Base-by-base conservation (phyloP, 2,329 filamentous ascomycete genomes). In the Xylariomycetidae sp. region DNA sequence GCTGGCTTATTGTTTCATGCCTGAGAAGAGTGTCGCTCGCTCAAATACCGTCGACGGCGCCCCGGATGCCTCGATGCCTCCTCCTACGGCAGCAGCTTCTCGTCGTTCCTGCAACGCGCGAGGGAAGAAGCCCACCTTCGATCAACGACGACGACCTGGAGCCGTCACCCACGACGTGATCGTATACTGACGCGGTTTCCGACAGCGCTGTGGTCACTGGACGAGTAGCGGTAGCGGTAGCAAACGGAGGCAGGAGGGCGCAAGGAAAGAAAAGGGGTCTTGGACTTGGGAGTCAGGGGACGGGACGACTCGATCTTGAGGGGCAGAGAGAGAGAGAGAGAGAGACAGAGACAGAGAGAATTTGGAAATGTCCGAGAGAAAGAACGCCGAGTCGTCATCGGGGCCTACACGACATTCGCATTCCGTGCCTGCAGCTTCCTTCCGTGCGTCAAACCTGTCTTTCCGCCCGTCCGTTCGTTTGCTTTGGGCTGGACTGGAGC, bases 341-440 rank as follows among this genome's bases (percentile, higher is more conserved):
- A 25, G n/a, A 14, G 15, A 13, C 24, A 25, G 24, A 13, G 7
- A 14, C 15, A 14, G 6, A 13, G 24, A 25, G 15, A 12, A 25
- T 6, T 16, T 6, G 26, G 42, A 47, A 46, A 68, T 67, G 64
- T 57, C 64, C 41, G 64, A 69, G 42, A 64, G 62, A 47, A 70
- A 65, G 52, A 57, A 56, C 46, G 56, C 63, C 34, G 66, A 68
- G 50, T 57, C 60, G 48, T 58, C 60, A 32, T 51, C 50, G 41
- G 61, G 59, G 18, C 54, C 62, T 44, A 52, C 59, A 47, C 60
- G 58, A 48, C 60, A 65, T 46, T 57, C 57, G 19, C 63, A 66
- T 41, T 54, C 66, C 44, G 57, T 63, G 26, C 67, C 67, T 48
- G 59, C 62, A 50, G 65, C 67, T 39, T 70, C 68, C 32, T 74